Base-by-base conservation (phyloP, 2,329 filamentous ascomycete species). In the Dactylellina haptotyla region DNA sequence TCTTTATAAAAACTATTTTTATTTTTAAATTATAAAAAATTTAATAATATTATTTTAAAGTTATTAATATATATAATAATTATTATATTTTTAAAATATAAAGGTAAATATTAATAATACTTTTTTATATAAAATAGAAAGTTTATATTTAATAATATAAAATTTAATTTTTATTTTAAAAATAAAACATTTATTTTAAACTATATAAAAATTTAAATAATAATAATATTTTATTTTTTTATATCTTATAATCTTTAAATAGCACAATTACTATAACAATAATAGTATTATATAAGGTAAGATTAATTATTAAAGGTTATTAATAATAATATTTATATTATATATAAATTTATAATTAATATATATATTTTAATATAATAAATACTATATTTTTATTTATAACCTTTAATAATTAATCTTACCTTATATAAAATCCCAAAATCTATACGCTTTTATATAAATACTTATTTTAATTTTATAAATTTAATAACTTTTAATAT, bases 361-460 rank as follows among this genome's bases (percentile, higher is more conserved):
- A 28, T 58, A 10, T 46, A 45, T 58, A 20, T 46, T 58, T 58
- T 58, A 4, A 30, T 54, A 14, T 54, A 37, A 54, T 37, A 54
- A 16, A 20, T 54, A 20, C 37, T 37, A 23, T 37, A 23, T 5
- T 54, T 16, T 37, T 54, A 37, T 37, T 54, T 20, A 23, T 54
- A 37, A 8, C 37, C 23, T 54, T 32, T 20, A 8, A 23, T 37
- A 12, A 20, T 37, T 20, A 54, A 20, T 54, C 37, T 20, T n/a
- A 18, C 16, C 20, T 45, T 45, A 45, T 45, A 16, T 45, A 45
- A 45, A 45, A n/a, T n/a, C n/a, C 20, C n/a, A 16, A 45, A 16
- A 16, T n/a, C n/a, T 16, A 45, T 16, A 2, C 20, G 2, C 2
- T 45, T 45, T 6, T 45, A 16, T n/a, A 45, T 16, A 45, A 45